Conservation (phyloP, 2,329 filamentous ascomycete species). For the Cyanodermella asteris region DNA sequence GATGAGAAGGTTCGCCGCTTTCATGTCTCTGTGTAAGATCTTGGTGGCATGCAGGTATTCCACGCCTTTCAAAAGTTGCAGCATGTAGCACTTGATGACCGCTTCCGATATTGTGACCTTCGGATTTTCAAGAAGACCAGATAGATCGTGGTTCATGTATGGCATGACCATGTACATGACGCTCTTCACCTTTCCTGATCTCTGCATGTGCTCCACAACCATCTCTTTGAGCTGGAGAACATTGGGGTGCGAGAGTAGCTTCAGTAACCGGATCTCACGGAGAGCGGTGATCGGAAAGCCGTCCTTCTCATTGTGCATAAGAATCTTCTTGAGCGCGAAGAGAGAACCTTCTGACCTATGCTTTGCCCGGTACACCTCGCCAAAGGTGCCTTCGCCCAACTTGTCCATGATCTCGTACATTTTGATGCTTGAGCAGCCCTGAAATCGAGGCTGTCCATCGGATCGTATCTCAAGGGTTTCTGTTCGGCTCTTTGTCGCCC, state of each 20-base stretch:
- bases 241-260: slow-evolving; percentile 81
- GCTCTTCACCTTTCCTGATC: slow-evolving; percentile 47
- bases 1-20: slow-evolving; percentile 91
- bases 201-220: slow-evolving; percentile 59
- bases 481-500: slow-evolving; percentile 9
- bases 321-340: slow-evolving; percentile 90
- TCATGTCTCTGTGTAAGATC: slow-evolving; percentile 95
- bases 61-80: slow-evolving; percentile 76
- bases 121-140: slow-evolving; percentile 85
- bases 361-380: slow-evolving; percentile 79
- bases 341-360: slow-evolving; percentile 52
- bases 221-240: slow-evolving; percentile 80
- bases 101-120: slow-evolving; percentile 66
- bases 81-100: slow-evolving; percentile 95
- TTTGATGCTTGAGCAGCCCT: slow-evolving; percentile 62
- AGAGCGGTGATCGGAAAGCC: slow-evolving; percentile 98
- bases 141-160: slow-evolving; percentile 98
- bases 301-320: slow-evolving; percentile 99
- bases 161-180: slow-evolving; percentile 98
- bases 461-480: slow-evolving; percentile 23
- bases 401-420: slow-evolving; percentile 66
- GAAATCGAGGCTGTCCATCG: slow-evolving; percentile 38
- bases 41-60: slow-evolving; percentile 73
- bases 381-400: slow-evolving; percentile 88
- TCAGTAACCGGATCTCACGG: slow-evolving; percentile 91